Conservation (phyloP, 306 rosid genomes). For the Corylus avellana region DNA sequence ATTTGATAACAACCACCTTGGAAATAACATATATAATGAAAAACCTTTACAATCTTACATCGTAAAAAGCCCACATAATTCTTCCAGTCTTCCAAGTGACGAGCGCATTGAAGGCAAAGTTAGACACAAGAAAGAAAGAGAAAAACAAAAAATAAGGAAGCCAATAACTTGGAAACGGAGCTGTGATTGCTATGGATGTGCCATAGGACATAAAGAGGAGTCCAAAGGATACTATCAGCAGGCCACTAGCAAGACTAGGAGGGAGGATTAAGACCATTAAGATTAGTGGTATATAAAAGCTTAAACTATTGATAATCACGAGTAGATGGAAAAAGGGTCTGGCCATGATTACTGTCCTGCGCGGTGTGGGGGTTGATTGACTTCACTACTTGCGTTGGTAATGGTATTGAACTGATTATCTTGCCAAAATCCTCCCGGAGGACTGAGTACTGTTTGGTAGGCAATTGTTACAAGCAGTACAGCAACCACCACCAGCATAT, state of each 20-base stretch:
- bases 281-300: neutral
- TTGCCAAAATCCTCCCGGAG: conserved; percentile 3
- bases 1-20: too few relatives aligned
- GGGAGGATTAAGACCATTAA: neutral
- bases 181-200: too few relatives aligned
- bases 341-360: neutral
- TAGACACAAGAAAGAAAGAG: too few relatives aligned
- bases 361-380: neutral
- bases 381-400: neutral
- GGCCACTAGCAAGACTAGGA: neutral
- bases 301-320: neutral
- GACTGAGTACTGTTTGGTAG: neutral
- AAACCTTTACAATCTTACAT: too few relatives aligned
- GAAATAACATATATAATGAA: too few relatives aligned
- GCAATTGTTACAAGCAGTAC: neutral
- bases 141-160: too few relatives aligned
- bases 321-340: neutral
- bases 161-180: too few relatives aligned
- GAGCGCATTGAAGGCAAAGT: too few relatives aligned
- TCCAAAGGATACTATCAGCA: neutral
- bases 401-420: neutral
- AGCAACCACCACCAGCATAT: neutral
- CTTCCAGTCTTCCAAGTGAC: too few relatives aligned
- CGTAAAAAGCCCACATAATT: too few relatives aligned
- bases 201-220: neutral